Base-by-base conservation (phyloP, 345 rosid genomes). In the Lepidium africanum region DNA sequence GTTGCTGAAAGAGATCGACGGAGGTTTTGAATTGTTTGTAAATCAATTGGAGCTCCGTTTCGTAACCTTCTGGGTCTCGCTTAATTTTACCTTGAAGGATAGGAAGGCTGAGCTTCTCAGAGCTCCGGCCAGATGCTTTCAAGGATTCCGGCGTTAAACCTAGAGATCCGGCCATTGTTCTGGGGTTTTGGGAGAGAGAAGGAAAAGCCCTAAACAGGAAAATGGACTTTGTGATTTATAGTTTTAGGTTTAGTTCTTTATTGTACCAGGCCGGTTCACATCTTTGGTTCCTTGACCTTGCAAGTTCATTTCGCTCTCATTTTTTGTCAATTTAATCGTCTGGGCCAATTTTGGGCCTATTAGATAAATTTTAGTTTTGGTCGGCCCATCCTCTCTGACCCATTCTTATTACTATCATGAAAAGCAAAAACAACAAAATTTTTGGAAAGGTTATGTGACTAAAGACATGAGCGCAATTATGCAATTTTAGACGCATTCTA, bases 31-130 rank as follows among this genome's bases (percentile, higher is more conserved):
- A 91, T 75, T 91, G 97, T 62, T 75, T 81, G 80, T 84, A 84
- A 35, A 94, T 72, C 14, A 86, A 79, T 4, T 66, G 68, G 49
- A 91, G 93, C 75, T 94, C 96, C 13, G 87, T 65, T 52, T 70
- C 85, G 75, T 91, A 94, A 15, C 97, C 96, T 23, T 91, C 89
- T 1, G 99, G 96, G 63, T 94, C 99, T 39, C 75, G 62, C 52
- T 94, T 91, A 89, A 94, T 87, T 76, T 91, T 91, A 2, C 90
- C 87, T 46, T 86, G 96, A 43, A 89, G 93, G 6, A 76, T 15
- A 10, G 83, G 83, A 1, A 91, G 88, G 53, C 87, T 89, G 42
- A 91, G 57, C 78, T 83, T 91, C 75, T 87, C 96, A 3, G 96
- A 83, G 78, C 81, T 74, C 76, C 87, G 84, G 32, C 99, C 93